Evolutionary conservation across 2,329 filamentous ascomycete genomes (phyloP).

Genomic region (Pyricularia pennisetigena): DNA sequence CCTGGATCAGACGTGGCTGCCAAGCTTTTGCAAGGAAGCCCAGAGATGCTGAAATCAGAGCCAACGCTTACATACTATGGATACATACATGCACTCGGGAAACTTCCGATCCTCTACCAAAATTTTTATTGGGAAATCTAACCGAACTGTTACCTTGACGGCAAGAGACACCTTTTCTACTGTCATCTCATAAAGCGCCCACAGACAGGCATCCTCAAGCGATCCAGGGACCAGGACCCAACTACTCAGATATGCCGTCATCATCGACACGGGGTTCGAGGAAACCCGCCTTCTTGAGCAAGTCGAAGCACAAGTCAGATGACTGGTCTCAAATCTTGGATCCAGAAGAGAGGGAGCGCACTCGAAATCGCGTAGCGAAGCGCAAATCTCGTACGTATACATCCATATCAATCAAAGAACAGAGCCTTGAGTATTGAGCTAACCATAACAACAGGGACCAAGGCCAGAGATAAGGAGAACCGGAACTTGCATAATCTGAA

Average conservation of each 20-base stretch:
- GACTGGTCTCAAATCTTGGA: constrained; percentile 64
- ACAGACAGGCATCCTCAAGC: background rate
- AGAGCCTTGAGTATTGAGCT: background rate
- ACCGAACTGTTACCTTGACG: background rate
- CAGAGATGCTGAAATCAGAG: no score
- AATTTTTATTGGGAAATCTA: background rate
- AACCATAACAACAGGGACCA: constrained; percentile 45
- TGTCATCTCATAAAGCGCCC: no score
- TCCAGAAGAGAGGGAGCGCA: constrained; percentile 59
- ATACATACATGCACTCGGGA: no score
- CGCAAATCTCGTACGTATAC: constrained; percentile 59
- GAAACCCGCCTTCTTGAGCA: background rate
- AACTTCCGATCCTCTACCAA: no score
- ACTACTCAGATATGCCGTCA: background rate
- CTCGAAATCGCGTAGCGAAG: constrained; percentile 68
- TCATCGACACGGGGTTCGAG: background rate
- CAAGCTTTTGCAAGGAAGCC: no score
- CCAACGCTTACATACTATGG: no score
- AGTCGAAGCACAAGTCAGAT: constrained; percentile 21
- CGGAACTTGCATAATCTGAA: constrained; percentile 53
- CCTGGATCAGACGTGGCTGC: no score
- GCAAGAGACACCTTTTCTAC: background rate
- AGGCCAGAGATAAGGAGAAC: constrained; percentile 56
- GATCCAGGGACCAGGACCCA: background rate
- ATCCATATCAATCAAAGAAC: background rate